Conservation (phyloP, 331 rosid genomes). For the Erythrophleum ivorense region DNA sequence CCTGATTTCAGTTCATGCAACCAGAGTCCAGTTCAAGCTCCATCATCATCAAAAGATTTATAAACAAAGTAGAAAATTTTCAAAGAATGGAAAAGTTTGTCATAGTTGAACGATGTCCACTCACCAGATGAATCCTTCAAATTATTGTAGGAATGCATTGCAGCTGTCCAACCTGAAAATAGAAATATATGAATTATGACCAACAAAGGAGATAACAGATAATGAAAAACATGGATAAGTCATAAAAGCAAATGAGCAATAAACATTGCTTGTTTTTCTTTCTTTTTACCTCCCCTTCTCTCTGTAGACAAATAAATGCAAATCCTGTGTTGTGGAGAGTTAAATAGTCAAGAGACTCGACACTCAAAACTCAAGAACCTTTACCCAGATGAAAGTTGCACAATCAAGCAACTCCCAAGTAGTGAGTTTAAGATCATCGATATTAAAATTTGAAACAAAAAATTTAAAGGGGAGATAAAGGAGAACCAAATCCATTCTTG, state of each 20-base stretch:
- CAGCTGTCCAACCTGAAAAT: constrained; percentile 75
- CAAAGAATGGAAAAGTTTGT: constrained; percentile 33
- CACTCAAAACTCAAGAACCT: background rate
- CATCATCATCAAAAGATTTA: constrained; percentile 22
- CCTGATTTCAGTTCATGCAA: background rate
- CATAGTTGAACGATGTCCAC: constrained; percentile 38
- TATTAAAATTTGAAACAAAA: background rate
- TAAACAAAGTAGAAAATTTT: constrained; percentile 14
- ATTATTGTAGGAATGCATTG: constrained; percentile 56
- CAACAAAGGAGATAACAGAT: constrained; percentile 10
- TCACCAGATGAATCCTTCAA: constrained; percentile 67
- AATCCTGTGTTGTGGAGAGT: constrained; percentile 8
- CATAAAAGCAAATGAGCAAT: constrained; percentile 27
- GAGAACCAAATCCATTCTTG: background rate
- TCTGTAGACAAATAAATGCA: constrained; percentile 28
- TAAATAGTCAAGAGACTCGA: constrained; percentile 17
- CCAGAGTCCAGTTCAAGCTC: background rate
- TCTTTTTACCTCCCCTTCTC: constrained; percentile 17
- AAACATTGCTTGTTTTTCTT: background rate
- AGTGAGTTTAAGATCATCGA: background rate
- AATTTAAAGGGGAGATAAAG: background rate
- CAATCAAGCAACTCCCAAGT: constrained; percentile 8
- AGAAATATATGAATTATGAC: constrained; percentile 28
- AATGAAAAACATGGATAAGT: constrained; percentile 28
- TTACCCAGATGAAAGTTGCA: constrained; percentile 15